Evolutionary conservation across 805 yeast species (phyloP).

Genomic region (Yamadazyma endophytica): DNA sequence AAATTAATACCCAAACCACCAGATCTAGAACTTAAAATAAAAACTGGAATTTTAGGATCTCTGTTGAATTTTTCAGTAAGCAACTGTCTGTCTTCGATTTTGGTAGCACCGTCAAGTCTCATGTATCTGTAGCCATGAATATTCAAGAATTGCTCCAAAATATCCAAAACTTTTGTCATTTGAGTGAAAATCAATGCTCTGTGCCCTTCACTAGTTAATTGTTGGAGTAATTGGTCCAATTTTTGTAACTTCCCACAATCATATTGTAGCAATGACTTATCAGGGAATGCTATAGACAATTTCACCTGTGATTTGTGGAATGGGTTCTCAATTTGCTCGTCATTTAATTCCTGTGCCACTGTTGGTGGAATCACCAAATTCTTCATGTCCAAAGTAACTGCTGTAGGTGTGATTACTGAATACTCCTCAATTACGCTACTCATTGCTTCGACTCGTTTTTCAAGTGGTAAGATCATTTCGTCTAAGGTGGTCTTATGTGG

Average conservation of each 20-base stretch:
- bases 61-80: constrained; percentile 89
- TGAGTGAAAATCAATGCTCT: constrained; percentile 95
- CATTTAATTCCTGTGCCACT: constrained; percentile 25
- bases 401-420: constrained; percentile 86
- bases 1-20: constrained; percentile 97
- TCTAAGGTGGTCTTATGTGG: constrained; percentile 13
- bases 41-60: constrained; percentile 82
- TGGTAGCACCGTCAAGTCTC: constrained; percentile 96
- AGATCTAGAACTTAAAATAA: constrained; percentile 90
- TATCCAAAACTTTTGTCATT: constrained; percentile 94
- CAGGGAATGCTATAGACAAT: constrained; percentile 92
- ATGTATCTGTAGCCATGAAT: constrained; percentile 91
- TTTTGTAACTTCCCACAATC: constrained; percentile 97
- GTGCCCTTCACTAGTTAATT: constrained; percentile 82
- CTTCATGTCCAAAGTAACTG: constrained; percentile 69
- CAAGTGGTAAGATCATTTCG: constrained; percentile 20
- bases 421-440: constrained; percentile 60
- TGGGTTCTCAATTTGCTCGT: constrained; percentile 43
- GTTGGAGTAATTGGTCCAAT: constrained; percentile 68
- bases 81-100: constrained; percentile 93
- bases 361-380: constrained; percentile 34
- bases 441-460: constrained; percentile 30
- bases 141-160: constrained; percentile 87
- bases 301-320: constrained; percentile 84
- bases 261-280: constrained; percentile 82